Evolutionary conservation across 106 monocot genomes (phyloP).

Genomic region (Alisma plantagoaquatica): DNA sequence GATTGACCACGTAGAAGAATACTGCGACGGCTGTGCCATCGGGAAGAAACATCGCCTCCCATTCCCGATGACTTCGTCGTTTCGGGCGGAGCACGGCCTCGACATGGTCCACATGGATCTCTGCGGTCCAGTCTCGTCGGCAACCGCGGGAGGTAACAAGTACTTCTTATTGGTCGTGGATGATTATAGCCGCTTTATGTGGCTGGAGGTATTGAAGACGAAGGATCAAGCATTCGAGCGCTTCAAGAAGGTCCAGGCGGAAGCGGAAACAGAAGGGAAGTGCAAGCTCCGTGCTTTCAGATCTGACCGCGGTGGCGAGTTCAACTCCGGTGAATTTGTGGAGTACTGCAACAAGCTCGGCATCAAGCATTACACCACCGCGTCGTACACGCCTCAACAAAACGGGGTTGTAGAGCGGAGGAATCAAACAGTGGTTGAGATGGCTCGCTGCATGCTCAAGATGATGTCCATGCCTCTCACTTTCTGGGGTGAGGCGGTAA

Average conservation of each 20-base stretch:
- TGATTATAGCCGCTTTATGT: no score
- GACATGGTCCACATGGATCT: constrained; percentile 17
- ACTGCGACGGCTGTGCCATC: no score
- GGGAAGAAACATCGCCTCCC: no score
- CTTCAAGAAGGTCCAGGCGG: constrained; percentile 10
- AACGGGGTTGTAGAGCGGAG: constrained; percentile 18
- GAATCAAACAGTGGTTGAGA: constrained; percentile 10
- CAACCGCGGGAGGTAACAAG: background rate
- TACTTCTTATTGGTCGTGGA: constrained; percentile 16
- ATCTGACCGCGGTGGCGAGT: no score
- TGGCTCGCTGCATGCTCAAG: constrained; percentile 10
- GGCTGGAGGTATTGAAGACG: no score
- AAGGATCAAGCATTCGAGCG: background rate
- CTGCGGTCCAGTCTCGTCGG: constrained; percentile 17
- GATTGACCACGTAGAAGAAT: background rate
- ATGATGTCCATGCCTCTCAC: no score
- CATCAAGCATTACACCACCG: background rate
- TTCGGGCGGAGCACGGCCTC: background rate
- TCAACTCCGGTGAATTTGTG: no score
- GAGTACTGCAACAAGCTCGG: no score
- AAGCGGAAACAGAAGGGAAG: constrained; percentile 9
- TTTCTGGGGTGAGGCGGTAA: no score
- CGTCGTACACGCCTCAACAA: constrained; percentile 15
- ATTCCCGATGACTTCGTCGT: background rate
- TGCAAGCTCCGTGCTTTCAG: no score